Evolutionary conservation across 192 early-diverging fungal genomes (phyloP).

Genomic region (Backusella luteola): DNA sequence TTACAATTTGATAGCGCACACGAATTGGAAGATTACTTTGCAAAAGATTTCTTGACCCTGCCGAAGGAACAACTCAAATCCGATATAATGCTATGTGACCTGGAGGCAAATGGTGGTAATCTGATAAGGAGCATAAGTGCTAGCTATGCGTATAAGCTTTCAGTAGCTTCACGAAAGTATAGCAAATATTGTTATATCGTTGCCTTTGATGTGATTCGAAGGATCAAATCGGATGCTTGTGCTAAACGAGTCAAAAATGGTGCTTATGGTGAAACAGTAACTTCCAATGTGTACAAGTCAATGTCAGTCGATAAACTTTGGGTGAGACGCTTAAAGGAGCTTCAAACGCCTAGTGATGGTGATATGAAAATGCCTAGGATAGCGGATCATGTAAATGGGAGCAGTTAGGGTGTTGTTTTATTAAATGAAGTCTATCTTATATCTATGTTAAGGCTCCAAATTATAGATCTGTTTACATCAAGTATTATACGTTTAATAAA

Average conservation of each 20-base stretch:
- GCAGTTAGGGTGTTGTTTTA: not conserved
- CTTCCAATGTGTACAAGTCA: not conserved
- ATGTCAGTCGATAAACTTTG: slow-evolving; percentile 13
- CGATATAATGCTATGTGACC: not conserved
- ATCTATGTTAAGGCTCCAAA: too few species aligned
- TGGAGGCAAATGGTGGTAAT: not conserved
- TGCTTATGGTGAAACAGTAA: not conserved
- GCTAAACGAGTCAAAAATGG: not conserved
- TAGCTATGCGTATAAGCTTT: slow-evolving; percentile 20
- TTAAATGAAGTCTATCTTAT: too few species aligned
- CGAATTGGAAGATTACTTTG: slow-evolving; percentile 16
- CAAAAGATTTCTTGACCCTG: not conserved
- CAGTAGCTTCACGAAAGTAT: slow-evolving; percentile 13
- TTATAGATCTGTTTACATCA: too few species aligned
- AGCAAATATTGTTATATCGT: slow-evolving; percentile 20
- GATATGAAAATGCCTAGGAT: not conserved
- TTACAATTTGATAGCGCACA: not conserved
- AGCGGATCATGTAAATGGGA: not conserved
- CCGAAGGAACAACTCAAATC: not conserved
- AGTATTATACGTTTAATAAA: too few species aligned
- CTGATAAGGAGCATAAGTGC: slow-evolving; percentile 8
- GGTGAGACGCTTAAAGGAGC: slow-evolving; percentile 10
- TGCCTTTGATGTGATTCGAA: slow-evolving; percentile 13
- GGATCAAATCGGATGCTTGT: slow-evolving; percentile 25
- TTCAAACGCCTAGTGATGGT: not conserved